These are phyloP conservation scores for Xylaria polymorpha DNA, from an alignment of 2,329 filamentous ascomycete genomes.

Conservation along the genomic window DNA sequence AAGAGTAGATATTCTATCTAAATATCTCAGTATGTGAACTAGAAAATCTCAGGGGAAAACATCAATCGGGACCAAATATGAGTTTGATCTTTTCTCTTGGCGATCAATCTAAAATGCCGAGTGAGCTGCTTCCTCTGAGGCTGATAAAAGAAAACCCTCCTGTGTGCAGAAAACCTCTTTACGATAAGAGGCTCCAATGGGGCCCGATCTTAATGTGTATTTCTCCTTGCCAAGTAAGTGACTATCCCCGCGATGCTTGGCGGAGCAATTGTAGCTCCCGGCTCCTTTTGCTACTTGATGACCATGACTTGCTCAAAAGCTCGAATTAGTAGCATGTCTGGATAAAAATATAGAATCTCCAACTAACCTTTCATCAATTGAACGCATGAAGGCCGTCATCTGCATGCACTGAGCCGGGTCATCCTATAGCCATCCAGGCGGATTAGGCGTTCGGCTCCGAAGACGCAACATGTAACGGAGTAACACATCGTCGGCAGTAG, in stretches of 20 bases:
- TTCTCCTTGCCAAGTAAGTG: not conserved
- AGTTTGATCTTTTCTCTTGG: not conserved
- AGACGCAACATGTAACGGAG: not conserved
- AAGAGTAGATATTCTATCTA: not conserved
- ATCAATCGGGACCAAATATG: not conserved
- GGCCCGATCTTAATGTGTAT: not conserved
- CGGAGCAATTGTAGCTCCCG: not conserved
- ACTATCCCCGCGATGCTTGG: not conserved
- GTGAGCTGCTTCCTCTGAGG: too few relatives aligned
- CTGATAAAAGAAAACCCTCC: not conserved
- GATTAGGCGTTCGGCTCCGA: not conserved
- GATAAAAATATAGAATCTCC: not conserved
- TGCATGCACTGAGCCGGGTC: not conserved
- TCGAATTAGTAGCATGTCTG: not conserved
- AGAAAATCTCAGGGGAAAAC: not conserved
- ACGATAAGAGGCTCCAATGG: not conserved
- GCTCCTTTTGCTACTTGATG: not conserved
- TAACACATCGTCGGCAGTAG: not conserved
- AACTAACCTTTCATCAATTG: not conserved
- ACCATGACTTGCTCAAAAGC: not conserved
- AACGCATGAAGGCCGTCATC: not conserved
- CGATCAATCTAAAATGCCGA: not conserved
- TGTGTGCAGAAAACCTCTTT: not conserved
- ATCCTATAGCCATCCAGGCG: not conserved
- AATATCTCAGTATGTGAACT: not conserved